A percentile compares a stretch with the other conserved stretches of the same genome.
These are phyloP conservation scores for Geotrichum restrictum DNA, from an alignment of 1,139 yeast genomes.

Conservation along the genomic window DNA sequence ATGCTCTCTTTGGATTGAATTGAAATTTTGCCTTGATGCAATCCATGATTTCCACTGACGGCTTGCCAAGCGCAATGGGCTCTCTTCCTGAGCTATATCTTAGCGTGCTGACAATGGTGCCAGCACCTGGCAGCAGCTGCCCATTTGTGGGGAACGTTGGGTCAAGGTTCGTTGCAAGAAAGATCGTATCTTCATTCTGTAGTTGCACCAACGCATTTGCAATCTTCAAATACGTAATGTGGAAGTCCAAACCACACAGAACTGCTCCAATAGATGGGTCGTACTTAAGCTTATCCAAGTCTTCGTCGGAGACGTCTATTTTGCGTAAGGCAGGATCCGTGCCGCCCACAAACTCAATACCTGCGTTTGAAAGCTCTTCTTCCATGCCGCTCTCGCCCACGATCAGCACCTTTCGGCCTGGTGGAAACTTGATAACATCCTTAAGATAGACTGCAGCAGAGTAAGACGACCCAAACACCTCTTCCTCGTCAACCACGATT, in stretches of 20 bases:
- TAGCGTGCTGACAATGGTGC: constrained; percentile 81
- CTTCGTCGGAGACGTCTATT: constrained; percentile 30
- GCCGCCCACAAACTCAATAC: constrained; percentile 73
- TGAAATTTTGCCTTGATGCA: constrained; percentile 70
- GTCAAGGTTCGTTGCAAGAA: constrained; percentile 93
- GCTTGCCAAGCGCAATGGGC: constrained; percentile 86
- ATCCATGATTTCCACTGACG: constrained; percentile 84
- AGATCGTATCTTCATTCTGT: constrained; percentile 61
- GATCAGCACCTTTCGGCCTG: constrained; percentile 75
- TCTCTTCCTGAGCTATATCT: constrained; percentile 69
- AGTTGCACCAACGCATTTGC: constrained; percentile 81
- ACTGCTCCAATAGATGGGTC: constrained; percentile 83
- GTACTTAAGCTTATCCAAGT: constrained; percentile 41
- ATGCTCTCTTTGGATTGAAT: constrained; percentile 58
- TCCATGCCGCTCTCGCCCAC: constrained; percentile 81
- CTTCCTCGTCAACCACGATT: constrained; percentile 58
- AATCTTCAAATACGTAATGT: constrained; percentile 73
- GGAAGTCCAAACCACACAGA: constrained; percentile 76
- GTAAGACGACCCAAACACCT: constrained; percentile 86
- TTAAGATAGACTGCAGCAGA: constrained; percentile 85
- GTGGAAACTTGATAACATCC: constrained; percentile 67
- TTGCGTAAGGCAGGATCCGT: constrained; percentile 43
- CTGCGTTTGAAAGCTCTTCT: constrained; percentile 63
- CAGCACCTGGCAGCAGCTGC: constrained; percentile 86
- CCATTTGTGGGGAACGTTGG: constrained; percentile 92